Evolutionary conservation across 768 basidiomycete genomes (phyloP).

Genomic region (Arthromyces matolae): DNA sequence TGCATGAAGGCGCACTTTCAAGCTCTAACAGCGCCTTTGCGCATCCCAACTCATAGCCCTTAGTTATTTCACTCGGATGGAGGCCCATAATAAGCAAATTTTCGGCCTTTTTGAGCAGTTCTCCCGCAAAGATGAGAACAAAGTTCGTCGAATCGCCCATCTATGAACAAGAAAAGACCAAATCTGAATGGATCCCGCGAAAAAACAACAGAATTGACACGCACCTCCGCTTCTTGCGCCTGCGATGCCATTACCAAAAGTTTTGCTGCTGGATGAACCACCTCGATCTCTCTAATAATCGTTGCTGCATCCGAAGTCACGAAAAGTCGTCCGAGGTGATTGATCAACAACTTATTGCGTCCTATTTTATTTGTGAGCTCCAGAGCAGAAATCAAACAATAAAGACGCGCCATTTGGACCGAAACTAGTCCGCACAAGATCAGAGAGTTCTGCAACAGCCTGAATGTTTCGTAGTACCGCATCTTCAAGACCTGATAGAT

Average conservation of each 20-base stretch:
- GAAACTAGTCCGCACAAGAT: constrained; percentile 94
- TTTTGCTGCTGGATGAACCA: constrained; percentile 98
- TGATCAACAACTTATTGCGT: constrained; percentile 96
- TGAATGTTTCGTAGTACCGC: constrained; percentile 96
- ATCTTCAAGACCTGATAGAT: constrained; percentile 89
- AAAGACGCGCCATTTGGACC: constrained; percentile 82
- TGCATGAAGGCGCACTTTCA: constrained; percentile 61
- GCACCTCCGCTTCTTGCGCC: constrained; percentile 90
- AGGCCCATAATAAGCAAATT: constrained; percentile 92
- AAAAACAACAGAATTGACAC: constrained; percentile 19
- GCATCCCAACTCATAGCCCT: constrained; percentile 92
- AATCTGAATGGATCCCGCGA: not conserved
- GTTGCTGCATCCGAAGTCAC: constrained; percentile 99
- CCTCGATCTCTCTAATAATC: constrained; percentile 96
- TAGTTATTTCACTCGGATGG: constrained; percentile 92
- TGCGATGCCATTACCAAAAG: constrained; percentile 99
- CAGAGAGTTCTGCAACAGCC: constrained; percentile 91
- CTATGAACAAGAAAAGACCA: constrained; percentile 36
- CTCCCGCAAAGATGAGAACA: constrained; percentile 93
- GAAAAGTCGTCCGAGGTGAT: constrained; percentile 92
- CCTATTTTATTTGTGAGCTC: constrained; percentile 41
- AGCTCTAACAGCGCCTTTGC: constrained; percentile 82
- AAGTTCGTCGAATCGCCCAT: constrained; percentile 98
- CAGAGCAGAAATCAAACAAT: not conserved
- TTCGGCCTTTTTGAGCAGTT: constrained; percentile 91